Percentiles rank a stretch among this genome's conserved stretches.
These are phyloP conservation scores for Macrotyloma uniflorum DNA, from an alignment of 306 rosid species.

Conservation along the genomic window DNA sequence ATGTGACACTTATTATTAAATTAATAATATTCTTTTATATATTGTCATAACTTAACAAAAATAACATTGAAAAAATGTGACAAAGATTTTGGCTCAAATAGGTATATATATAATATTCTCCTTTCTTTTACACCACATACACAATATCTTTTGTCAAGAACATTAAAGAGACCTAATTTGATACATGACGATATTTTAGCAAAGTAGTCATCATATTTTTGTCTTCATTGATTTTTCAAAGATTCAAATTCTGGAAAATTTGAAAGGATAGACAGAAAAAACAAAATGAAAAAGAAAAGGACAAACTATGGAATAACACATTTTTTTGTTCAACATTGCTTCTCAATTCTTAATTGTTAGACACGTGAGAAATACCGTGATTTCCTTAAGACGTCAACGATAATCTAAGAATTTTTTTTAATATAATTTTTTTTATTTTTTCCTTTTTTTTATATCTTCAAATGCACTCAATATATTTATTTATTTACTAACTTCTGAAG, in stretches of 20 bases:
- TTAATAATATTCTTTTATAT: too few species aligned
- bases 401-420: neutral
- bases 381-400: neutral
- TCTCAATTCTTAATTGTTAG: neutral
- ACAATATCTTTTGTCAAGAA: too few species aligned
- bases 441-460: conserved; percentile 41
- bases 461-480: conserved; percentile 43
- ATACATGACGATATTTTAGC: neutral
- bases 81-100: too few species aligned
- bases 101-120: too few species aligned
- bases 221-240: too few species aligned
- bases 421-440: too few species aligned
- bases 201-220: neutral
- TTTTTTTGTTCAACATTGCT: neutral
- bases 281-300: neutral
- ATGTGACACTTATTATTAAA: too few species aligned
- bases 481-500: conserved; percentile 52
- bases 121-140: too few species aligned
- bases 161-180: too few species aligned
- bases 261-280: neutral
- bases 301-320: neutral
- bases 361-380: too few species aligned
- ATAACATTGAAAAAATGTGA: too few species aligned
- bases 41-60: too few species aligned
- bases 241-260: neutral